phyloP scores from a whole-genome alignment of 2,329 filamentous ascomycete genomes.

The Aspergillus novofumigatus region DNA sequence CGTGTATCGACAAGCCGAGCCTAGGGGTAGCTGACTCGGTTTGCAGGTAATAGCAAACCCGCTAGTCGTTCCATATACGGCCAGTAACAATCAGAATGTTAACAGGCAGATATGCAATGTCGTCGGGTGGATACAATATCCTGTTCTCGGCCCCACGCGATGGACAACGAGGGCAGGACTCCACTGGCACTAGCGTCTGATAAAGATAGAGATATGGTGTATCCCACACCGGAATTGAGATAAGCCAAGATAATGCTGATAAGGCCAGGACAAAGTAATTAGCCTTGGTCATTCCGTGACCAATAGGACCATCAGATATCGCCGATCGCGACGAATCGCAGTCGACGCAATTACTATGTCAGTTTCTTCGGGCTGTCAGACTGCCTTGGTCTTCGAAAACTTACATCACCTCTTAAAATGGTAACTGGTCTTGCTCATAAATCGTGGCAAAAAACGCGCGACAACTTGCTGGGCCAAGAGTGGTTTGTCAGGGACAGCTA shows the following conservation, averaged over 20 bases:
- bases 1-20: neutral
- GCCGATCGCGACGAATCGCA: neutral
- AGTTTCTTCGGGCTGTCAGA: neutral
- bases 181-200: conserved; percentile 15
- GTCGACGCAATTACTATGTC: neutral
- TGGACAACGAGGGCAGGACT: conserved; percentile 9
- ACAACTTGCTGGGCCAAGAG: neutral
- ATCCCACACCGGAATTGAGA: conserved; percentile 8
- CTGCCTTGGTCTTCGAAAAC: neutral
- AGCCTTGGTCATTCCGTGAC: conserved; percentile 23
- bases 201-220: neutral
- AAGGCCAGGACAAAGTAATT: conserved; percentile 26
- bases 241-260: conserved; percentile 23
- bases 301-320: neutral
- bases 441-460: neutral
- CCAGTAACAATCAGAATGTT: neutral
- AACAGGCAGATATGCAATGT: neutral
- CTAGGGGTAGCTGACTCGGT: neutral
- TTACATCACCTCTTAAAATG: neutral
- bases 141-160: conserved; percentile 11
- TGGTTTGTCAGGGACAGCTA: neutral
- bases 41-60: neutral
- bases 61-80: neutral
- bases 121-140: neutral
- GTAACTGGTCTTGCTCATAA: neutral